These are phyloP conservation scores for Lentinula sp. DNA, from an alignment of 768 basidiomycete genomes.

Conservation along the genomic window DNA sequence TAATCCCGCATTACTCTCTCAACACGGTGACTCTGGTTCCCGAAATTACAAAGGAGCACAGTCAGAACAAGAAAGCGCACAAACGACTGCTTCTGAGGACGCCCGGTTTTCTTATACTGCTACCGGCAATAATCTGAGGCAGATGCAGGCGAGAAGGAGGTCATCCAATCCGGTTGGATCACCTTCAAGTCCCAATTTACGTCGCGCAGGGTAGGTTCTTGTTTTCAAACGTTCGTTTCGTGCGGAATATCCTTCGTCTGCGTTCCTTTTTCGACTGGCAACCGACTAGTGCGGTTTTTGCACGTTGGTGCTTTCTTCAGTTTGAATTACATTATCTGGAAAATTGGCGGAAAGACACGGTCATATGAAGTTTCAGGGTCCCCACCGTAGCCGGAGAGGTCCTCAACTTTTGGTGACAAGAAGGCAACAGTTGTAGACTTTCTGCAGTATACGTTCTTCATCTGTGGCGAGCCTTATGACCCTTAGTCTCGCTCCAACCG, in stretches of 20 bases:
- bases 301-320: background rate
- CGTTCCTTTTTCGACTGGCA: background rate
- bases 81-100: background rate
- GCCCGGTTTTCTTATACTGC: conserved; percentile 23
- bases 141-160: conserved; percentile 30
- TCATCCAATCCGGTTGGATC: conserved; percentile 51
- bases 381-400: background rate
- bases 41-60: background rate
- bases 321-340: background rate
- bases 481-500: background rate
- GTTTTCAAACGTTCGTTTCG: conserved; percentile 12
- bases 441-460: background rate
- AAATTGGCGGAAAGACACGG: background rate
- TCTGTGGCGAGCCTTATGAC: background rate
- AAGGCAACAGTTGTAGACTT: background rate
- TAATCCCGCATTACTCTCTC: background rate
- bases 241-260: background rate
- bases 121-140: background rate
- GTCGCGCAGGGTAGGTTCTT: conserved; percentile 47
- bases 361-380: background rate
- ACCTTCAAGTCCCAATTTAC: conserved; percentile 26
- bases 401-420: background rate
- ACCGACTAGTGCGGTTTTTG: background rate
- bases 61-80: background rate
- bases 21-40: background rate